Evolutionary conservation across 306 rosid species (phyloP).

Genomic region (Glycine tomentella): DNA sequence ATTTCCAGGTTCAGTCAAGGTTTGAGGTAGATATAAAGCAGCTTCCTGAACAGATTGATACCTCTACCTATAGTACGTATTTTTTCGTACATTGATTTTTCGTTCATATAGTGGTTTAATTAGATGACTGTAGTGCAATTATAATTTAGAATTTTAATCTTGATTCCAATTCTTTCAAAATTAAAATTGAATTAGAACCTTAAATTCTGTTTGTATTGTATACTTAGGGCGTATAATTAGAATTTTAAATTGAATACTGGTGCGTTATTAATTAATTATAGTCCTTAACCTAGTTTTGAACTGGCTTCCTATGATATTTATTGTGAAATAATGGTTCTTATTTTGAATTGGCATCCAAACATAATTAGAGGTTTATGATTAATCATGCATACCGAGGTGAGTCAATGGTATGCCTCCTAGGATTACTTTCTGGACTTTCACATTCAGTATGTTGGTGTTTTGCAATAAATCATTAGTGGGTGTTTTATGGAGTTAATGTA

Average conservation of each 20-base stretch:
- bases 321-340: not conserved
- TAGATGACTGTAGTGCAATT: not conserved
- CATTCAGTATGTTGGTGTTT: too few species aligned
- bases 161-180: not conserved
- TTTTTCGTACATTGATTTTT: too few species aligned
- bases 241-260: not conserved
- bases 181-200: not conserved
- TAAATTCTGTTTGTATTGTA: not conserved
- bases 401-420: not conserved
- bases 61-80: slow-evolving; percentile 90
- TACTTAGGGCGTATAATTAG: not conserved
- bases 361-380: not conserved
- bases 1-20: slow-evolving; percentile 91
- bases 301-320: not conserved
- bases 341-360: not conserved
- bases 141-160: not conserved
- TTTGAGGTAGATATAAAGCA: slow-evolving; percentile 97
- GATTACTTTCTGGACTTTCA: not conserved
- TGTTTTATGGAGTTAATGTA: too few species aligned
- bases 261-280: not conserved
- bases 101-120: not conserved
- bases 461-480: not conserved
- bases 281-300: not conserved
- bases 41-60: slow-evolving; percentile 98
- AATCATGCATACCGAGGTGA: not conserved